Base-by-base conservation (phyloP, 495 filamentous ascomycete genomes). In the Penicillium riverlandense region DNA sequence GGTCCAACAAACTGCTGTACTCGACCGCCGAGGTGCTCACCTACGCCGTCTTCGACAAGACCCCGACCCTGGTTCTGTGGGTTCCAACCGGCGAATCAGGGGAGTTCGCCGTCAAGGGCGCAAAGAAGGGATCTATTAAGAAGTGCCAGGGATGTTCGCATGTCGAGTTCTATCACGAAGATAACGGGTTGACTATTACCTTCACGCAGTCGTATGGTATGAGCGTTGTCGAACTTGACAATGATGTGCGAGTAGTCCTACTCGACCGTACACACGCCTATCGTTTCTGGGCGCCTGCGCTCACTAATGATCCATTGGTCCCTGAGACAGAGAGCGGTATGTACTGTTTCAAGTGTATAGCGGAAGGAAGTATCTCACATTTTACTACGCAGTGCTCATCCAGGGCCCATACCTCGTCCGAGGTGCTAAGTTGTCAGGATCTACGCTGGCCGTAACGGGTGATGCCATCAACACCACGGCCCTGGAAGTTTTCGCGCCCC, bases 391-490 rank as follows among this genome's bases (percentile, higher is more conserved):
- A 39, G 69, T 83, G 43, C 79, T 88, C 69, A 75, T 74, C 64
- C 39, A 70, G 69, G 44, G 72, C 66, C 55, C 64, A 61, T 86
- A 88, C 47, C 77, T 90, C n/a, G 68, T 88, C 38, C 79, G 85
- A 8, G 72, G 71, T 2, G 80, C 77, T 11, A 62, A 57, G 7
- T 48, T 84, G 4, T 40, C 62, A 2, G 66, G 69, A 7, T 54
- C 54, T 3, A 72, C 65, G 5, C 57, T 87, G 9, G 56, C 71
- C 15, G 58, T 89, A 29, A 76, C 71, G 12, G 84, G 81, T 30
- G 85, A 90, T 52, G 62, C 83, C 47, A 80, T 85, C 49, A 60
- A 69, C 7, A 78, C 82, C 6, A 79, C 80, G 0, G 59, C 62
- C 0, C 56, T 88, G 5, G 81, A 86, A 40, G 59, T 86, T 44